phyloP scores from a whole-genome alignment of 2,329 filamentous ascomycete genomes.

The Neofusicoccum sp. region DNA sequence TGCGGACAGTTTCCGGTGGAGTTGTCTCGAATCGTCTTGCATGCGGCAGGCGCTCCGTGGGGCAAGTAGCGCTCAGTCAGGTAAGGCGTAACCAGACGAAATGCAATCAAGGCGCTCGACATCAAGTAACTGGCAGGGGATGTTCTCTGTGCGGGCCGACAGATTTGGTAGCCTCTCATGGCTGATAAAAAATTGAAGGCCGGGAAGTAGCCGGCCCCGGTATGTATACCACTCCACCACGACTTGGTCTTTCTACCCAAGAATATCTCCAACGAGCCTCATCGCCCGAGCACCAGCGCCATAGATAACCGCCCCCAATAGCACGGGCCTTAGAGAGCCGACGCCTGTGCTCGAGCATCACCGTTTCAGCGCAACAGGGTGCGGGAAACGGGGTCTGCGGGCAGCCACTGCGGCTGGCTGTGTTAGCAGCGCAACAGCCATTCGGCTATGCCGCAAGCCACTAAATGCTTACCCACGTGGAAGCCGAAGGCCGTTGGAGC shows the following conservation, averaged over 20 bases:
- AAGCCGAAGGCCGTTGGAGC: background rate
- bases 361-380: slow-evolving; percentile 1
- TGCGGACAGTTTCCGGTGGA: background rate
- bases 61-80: background rate
- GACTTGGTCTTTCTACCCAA: slow-evolving; percentile 1
- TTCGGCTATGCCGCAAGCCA: slow-evolving; percentile 15
- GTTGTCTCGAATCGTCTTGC: background rate
- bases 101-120: background rate
- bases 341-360: background rate
- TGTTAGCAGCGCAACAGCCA: background rate
- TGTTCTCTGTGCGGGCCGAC: background rate
- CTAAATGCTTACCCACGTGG: slow-evolving; percentile 18
- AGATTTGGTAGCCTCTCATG: background rate
- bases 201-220: background rate
- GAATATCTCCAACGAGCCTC: slow-evolving; percentile 17
- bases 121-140: background rate
- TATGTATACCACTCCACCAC: slow-evolving; percentile 5
- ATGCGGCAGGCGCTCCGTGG: background rate
- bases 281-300: slow-evolving; percentile 7
- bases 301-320: slow-evolving; percentile 11
- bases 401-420: background rate
- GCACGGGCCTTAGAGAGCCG: background rate
- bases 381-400: background rate
- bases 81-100: background rate
- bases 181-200: background rate